Evolutionary conservation across 371 early-diverging fungal genomes (phyloP), one percentile per base, ranked within the genome.

Genomic region (Syncephalastrum racemosum): DNA sequence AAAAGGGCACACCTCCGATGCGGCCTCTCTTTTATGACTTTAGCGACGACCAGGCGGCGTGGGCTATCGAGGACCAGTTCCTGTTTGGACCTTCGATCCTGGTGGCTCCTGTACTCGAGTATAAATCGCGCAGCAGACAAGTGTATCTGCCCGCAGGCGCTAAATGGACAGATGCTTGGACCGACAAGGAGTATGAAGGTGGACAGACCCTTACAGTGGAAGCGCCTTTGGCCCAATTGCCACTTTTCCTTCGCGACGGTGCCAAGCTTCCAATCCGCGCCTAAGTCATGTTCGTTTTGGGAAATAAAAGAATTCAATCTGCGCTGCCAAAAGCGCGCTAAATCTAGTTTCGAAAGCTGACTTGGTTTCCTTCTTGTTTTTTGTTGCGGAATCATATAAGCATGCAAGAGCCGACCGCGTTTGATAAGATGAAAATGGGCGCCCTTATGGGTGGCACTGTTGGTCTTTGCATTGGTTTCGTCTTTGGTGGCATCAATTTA

Each of bases 381-480:
- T 8, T 31, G 36, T 31, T 31, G 36, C 36, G 36, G 36, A 31
- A 31, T 31, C 36, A 31, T 31, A 31, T 10, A 31, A 31, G 36
- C 36, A 31, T 31, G 36, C 36, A 31, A 31, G 83, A 87, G 52
- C 85, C 85, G 44, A 70, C 80, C 31, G 67, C 76, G 43, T 81
- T 83, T 63, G 89, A 91, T 49, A 87, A 89, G 59, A 79, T 87
- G 67, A 90, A 90, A 66, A 80, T 89, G 84, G 92, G 92, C 51
- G 84, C 88, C 50, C 69, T 87, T 54, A 90, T 90, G 93, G 93
- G 93, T 43, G 87, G 90, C 40, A 84, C 89, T 23, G 91, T 92
- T 47, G 93, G 93, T 15, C 81, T 88, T 41, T 90, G 92, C 64
- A 82, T 92, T 45, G 93, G 93, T 16, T 82, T 88, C 53, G 87